A percentile compares a stretch with the other conserved stretches of the same genome.
phyloP scores from a whole-genome alignment of 2,329 filamentous ascomycete genomes.

The Fusarium nodosum region DNA sequence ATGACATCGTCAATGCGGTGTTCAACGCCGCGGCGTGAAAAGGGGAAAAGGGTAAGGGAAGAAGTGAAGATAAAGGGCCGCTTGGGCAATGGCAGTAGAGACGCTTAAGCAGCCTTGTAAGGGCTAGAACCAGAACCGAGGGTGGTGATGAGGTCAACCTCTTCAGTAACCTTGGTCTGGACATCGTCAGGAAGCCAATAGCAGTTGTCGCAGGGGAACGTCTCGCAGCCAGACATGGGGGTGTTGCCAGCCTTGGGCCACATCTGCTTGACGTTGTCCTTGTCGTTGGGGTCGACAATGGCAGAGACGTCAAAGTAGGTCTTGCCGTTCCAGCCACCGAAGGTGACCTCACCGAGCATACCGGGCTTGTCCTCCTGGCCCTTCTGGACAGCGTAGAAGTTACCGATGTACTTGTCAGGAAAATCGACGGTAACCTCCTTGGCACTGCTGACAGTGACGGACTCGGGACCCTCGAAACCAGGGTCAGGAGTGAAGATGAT shows the following conservation, averaged over 20 bases:
- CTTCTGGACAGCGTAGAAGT: conserved; percentile 64
- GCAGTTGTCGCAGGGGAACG: conserved; percentile 66
- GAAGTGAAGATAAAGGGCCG: conserved; percentile 32
- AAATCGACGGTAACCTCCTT: conserved; percentile 59
- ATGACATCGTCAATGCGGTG: conserved; percentile 49
- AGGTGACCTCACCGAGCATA: conserved; percentile 67
- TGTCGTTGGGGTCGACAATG: conserved; percentile 66
- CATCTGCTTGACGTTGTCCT: conserved; percentile 67
- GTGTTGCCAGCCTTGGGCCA: conserved; percentile 58
- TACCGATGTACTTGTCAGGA: conserved; percentile 62
- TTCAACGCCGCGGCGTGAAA: conserved; percentile 46
- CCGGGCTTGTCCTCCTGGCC: conserved; percentile 60
- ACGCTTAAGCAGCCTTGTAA: conserved; percentile 32
- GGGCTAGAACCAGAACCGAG: conserved; percentile 58
- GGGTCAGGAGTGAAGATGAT: conserved; percentile 65
- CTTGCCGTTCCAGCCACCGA: conserved; percentile 62
- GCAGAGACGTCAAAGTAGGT: conserved; percentile 72
- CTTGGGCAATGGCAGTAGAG: conserved; percentile 28
- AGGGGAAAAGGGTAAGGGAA: conserved; percentile 20
- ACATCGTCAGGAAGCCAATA: conserved; percentile 69
- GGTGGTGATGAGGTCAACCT: conserved; percentile 65
- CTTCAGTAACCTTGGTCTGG: conserved; percentile 66
- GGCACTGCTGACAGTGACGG: conserved; percentile 58
- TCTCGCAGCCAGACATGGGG: conserved; percentile 64
- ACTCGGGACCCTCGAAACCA: conserved; percentile 53